Evolutionary conservation across 805 yeast genomes (phyloP).

Genomic region (Suhomyces pyralidae): DNA sequence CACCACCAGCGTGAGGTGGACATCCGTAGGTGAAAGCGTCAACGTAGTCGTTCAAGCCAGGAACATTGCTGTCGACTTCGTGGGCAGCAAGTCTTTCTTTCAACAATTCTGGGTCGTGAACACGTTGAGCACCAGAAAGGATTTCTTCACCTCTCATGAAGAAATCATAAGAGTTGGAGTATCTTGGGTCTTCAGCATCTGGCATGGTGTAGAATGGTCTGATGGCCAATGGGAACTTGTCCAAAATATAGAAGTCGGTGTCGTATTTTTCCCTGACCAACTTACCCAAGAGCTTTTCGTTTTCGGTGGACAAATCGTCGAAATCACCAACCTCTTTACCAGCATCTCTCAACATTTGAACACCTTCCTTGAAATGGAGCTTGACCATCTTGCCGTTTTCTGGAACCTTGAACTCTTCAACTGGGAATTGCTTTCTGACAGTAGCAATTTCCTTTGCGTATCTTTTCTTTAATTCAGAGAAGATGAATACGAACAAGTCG

Average conservation of each 20-base stretch:
- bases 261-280: constrained; percentile 90
- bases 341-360: constrained; percentile 76
- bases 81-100: constrained; percentile 77
- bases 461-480: constrained; percentile 76
- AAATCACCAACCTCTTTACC: constrained; percentile 84
- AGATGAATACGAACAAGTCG: constrained; percentile 84
- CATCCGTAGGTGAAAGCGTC: constrained; percentile 94
- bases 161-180: constrained; percentile 97
- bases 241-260: constrained; percentile 96
- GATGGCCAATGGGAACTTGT: constrained; percentile 94
- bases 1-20: constrained; percentile 99
- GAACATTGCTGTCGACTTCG: constrained; percentile 74
- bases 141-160: constrained; percentile 99
- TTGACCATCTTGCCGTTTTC: constrained; percentile 91
- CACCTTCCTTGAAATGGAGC: constrained; percentile 87
- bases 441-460: constrained; percentile 80
- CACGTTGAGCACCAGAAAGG: constrained; percentile 98
- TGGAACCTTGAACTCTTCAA: constrained; percentile 95
- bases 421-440: constrained; percentile 94
- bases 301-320: constrained; percentile 90
- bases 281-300: constrained; percentile 90
- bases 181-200: constrained; percentile 84
- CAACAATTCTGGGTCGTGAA: constrained; percentile 87
- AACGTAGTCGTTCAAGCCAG: constrained; percentile 86
- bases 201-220: constrained; percentile 99